A percentile compares a stretch with the other conserved stretches of the same genome.
Conservation (phyloP, 371 early-diverging fungal species). For the Circinella minor region DNA sequence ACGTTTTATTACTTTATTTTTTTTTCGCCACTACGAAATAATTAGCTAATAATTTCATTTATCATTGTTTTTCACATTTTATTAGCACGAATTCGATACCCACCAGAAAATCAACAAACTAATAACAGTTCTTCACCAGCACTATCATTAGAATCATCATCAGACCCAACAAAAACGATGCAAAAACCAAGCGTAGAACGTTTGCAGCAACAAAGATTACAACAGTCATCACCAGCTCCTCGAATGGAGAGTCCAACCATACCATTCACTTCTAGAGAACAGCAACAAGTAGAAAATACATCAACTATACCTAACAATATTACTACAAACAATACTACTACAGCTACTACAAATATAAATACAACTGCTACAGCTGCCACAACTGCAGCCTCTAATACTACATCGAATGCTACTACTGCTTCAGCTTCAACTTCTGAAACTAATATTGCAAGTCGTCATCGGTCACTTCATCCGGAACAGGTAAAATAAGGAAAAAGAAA, state of each 20-base stretch:
- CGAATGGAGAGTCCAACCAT: background rate
- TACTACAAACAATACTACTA: background rate
- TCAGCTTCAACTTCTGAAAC: background rate
- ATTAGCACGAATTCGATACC: constrained; percentile 69
- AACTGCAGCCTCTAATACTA: background rate
- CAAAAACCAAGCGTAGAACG: constrained; percentile 3
- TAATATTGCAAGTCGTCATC: background rate
- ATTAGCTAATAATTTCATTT: background rate
- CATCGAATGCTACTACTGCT: background rate
- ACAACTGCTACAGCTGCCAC: no score
- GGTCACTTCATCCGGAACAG: constrained; percentile 11
- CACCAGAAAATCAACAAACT: constrained; percentile 29
- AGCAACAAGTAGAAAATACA: background rate
- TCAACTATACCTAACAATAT: background rate
- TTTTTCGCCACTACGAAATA: background rate
- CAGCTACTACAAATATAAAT: background rate
- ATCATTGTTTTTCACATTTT: background rate
- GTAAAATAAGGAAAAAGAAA: background rate
- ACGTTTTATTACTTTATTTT: constrained; percentile 13
- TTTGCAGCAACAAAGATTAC: background rate
- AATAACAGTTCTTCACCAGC: constrained; percentile 13
- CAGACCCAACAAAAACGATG: background rate
- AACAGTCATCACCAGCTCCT: background rate
- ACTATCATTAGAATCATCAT: constrained; percentile 8
- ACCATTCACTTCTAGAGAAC: background rate